These are phyloP conservation scores for Tetrahymena borealis DNA, from an alignment of 73 alveolate genomes.

Conservation along the genomic window DNA sequence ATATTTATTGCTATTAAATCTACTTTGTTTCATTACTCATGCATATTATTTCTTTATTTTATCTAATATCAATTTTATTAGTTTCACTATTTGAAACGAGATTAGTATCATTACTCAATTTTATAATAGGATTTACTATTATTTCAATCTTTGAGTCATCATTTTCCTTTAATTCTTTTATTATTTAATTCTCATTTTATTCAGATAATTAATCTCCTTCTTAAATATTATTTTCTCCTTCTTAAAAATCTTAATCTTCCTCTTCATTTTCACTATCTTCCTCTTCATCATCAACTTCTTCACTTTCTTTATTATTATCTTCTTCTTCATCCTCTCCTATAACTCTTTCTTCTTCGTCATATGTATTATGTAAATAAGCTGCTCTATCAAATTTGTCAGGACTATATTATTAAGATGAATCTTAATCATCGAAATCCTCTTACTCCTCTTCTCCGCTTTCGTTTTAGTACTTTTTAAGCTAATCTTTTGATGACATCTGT, in stretches of 20 bases:
- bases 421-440: not conserved
- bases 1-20: no score
- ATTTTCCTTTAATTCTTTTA: no score
- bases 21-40: no score
- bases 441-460: not conserved
- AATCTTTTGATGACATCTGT: not conserved
- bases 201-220: not conserved
- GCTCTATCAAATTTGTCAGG: not conserved
- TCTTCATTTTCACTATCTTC: not conserved
- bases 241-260: not conserved
- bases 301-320: not conserved
- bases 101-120: no score
- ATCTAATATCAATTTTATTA: no score
- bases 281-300: not conserved
- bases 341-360: not conserved
- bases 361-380: not conserved
- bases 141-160: no score
- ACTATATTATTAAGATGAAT: not conserved
- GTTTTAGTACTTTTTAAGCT: not conserved
- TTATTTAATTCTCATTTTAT: no score
- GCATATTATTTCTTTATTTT: no score
- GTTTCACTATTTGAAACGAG: no score
- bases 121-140: no score
- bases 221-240: no score
- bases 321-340: not conserved